Percentiles rank a stretch among this genome's conserved stretches.
Evolutionary conservation across 345 rosid genomes (phyloP).

Genomic region (Eucalyptus dawsonii): DNA sequence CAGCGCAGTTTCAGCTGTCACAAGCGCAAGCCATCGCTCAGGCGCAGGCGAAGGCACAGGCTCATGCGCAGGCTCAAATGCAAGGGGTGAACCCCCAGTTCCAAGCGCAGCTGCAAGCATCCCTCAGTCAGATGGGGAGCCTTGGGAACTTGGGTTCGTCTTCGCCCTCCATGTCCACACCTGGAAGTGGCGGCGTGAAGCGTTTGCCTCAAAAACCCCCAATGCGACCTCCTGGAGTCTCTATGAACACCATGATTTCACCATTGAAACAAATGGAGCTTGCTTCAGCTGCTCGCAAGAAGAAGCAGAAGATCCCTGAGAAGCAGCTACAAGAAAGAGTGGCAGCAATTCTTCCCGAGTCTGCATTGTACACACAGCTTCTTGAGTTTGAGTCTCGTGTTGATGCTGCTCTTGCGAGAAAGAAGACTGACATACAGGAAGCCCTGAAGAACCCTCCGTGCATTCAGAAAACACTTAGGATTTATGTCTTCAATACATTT

Average conservation of each 20-base stretch:
- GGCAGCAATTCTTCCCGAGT: conserved; percentile 93
- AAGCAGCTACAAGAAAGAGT: conserved; percentile 84
- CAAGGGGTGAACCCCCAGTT: conserved; percentile 29
- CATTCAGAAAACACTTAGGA: conserved; percentile 82
- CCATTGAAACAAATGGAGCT: conserved; percentile 79
- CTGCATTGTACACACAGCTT: conserved; percentile 92
- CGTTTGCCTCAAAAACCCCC: conserved; percentile 67
- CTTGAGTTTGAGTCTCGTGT: conserved; percentile 92
- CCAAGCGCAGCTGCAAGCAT: conserved; percentile 69
- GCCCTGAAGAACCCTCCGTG: conserved; percentile 90
- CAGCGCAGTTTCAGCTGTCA: conserved; percentile 3
- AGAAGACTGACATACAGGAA: conserved; percentile 95
- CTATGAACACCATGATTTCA: conserved; percentile 43
- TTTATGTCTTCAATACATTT: conserved; percentile 83
- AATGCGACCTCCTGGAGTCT: conserved; percentile 62
- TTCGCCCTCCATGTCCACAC: conserved; percentile 52
- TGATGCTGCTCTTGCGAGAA: conserved; percentile 79
- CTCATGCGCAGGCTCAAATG: conserved; percentile 17
- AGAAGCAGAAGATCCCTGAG: conserved; percentile 94
- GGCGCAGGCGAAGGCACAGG: conserved; percentile 20
- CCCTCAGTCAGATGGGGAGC: conserved; percentile 38
- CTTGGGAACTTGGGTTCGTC: conserved; percentile 57
- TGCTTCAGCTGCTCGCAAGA: conserved; percentile 62
- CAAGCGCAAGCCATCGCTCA: conserved; percentile 23
- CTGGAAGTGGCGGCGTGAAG: conserved; percentile 44